phyloP scores from a whole-genome alignment of 148 eudicot genomes.

The Dysphania ambrosioides region DNA sequence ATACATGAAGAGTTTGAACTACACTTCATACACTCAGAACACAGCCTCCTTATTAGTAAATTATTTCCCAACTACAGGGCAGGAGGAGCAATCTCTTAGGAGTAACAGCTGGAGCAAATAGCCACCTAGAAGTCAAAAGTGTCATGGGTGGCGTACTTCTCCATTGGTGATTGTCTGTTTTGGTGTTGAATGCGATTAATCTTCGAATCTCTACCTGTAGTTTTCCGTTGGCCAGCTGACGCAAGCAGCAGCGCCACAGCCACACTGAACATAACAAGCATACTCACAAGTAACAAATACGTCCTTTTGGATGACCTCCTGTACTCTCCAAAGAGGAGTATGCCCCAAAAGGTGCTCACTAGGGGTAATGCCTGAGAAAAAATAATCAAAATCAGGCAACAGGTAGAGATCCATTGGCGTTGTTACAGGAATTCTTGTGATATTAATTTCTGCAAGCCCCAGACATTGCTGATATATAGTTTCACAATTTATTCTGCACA shows the following conservation, averaged over 20 bases:
- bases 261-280: slow-evolving; percentile 31
- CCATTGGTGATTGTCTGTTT: slow-evolving; percentile 14
- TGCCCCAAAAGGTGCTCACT: slow-evolving; percentile 38
- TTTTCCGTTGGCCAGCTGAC: slow-evolving; percentile 34
- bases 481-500: not conserved
- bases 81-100: not conserved
- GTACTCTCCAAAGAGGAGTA: slow-evolving; percentile 35
- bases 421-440: too few relatives aligned
- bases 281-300: slow-evolving; percentile 26
- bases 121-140: slow-evolving; percentile 14
- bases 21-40: not conserved
- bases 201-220: not conserved
- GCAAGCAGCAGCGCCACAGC: slow-evolving; percentile 36
- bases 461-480: not conserved
- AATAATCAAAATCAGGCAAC: not conserved
- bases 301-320: slow-evolving; percentile 33
- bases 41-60: not conserved
- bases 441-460: too few relatives aligned
- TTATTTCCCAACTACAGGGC: not conserved
- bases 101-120: not conserved
- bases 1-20: not conserved
- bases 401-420: not conserved
- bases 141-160: not conserved
- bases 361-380: slow-evolving; percentile 28
- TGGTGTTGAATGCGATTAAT: slow-evolving; percentile 15